Conservation (phyloP, 2,329 filamentous ascomycete genomes). For the Cytospora piceae region DNA sequence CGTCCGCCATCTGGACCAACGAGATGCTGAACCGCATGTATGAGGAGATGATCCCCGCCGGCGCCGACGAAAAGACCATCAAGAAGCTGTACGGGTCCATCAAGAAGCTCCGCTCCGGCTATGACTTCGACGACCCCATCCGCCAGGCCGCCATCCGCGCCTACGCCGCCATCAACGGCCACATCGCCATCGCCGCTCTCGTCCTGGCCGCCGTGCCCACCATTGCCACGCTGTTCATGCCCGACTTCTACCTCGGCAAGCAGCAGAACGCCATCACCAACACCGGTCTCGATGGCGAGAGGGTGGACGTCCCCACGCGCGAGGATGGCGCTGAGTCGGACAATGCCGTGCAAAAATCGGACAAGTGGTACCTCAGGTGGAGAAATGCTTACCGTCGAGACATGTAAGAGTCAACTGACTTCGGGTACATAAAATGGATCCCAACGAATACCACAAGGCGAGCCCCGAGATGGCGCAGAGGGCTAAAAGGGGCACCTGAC, state of each 20-base stretch:
- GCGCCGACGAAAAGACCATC: conserved; percentile 34
- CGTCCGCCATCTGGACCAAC: conserved; percentile 45
- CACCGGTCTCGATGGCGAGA: conserved; percentile 29
- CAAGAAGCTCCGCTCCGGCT: conserved; percentile 39
- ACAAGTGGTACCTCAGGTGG: conserved; percentile 19
- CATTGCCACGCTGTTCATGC: conserved; percentile 45
- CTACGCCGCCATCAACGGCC: conserved; percentile 42
- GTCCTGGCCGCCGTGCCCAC: conserved; percentile 40
- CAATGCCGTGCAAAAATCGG: not conserved
- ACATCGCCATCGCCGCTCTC: conserved; percentile 41
- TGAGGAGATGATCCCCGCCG: conserved; percentile 37
- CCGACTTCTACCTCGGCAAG: conserved; percentile 40
- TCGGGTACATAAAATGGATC: not conserved
- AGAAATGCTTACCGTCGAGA: conserved; percentile 6
- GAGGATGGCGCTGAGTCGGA: conserved; percentile 1
- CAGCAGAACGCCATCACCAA: conserved; percentile 34
- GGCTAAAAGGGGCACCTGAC: not conserved
- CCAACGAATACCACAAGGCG: not conserved
- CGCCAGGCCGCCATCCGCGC: conserved; percentile 44
- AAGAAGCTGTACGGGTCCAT: conserved; percentile 42
- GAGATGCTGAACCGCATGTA: conserved; percentile 42
- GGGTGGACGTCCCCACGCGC: conserved; percentile 13
- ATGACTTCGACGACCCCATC: conserved; percentile 41
- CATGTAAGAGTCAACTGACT: not conserved
- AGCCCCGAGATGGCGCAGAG: not conserved